phyloP scores from a whole-genome alignment of 176 grass and related monocot genomes.

The Carex cristatella region DNA sequence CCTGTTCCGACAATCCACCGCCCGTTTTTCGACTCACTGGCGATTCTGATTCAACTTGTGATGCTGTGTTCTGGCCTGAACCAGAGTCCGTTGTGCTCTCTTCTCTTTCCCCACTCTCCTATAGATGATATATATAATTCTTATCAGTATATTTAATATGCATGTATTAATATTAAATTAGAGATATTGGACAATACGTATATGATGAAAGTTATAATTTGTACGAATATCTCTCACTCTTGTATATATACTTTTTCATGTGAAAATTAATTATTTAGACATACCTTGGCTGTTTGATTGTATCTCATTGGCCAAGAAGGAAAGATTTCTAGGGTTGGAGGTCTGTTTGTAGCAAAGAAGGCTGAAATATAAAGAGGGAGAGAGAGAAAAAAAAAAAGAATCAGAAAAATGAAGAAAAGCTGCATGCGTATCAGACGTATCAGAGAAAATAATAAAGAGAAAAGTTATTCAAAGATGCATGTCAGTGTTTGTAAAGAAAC shows the following conservation, averaged over 20 bases:
- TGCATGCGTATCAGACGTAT: slow-evolving; percentile 47
- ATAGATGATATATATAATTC: neutral
- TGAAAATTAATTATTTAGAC: slow-evolving; percentile 1
- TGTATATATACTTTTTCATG: neutral
- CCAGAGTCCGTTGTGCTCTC: slow-evolving; percentile 39
- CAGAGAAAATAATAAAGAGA: slow-evolving; percentile 23
- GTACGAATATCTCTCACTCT: neutral
- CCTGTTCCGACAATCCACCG: slow-evolving; percentile 22
- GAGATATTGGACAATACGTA: neutral
- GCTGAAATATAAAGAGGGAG: slow-evolving; percentile 49
- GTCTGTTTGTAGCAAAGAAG: slow-evolving; percentile 42
- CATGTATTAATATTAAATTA: neutral
- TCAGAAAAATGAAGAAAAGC: slow-evolving; percentile 40
- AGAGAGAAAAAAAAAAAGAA: slow-evolving; percentile 28
- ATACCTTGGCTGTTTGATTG: slow-evolving; percentile 67
- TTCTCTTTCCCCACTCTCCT: slow-evolving; percentile 22
- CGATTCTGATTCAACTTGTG: slow-evolving; percentile 39
- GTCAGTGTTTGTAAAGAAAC: slow-evolving; percentile 13
- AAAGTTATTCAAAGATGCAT: slow-evolving; percentile 24
- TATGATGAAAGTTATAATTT: neutral
- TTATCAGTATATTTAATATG: neutral
- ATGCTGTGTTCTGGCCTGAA: slow-evolving; percentile 34
- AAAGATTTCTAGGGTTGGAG: slow-evolving; percentile 88
- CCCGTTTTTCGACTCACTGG: slow-evolving; percentile 30
- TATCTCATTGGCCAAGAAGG: slow-evolving; percentile 74